Evolutionary conservation across 164 flowering plant species (phyloP).

Genomic region (Protea cynaroides): DNA sequence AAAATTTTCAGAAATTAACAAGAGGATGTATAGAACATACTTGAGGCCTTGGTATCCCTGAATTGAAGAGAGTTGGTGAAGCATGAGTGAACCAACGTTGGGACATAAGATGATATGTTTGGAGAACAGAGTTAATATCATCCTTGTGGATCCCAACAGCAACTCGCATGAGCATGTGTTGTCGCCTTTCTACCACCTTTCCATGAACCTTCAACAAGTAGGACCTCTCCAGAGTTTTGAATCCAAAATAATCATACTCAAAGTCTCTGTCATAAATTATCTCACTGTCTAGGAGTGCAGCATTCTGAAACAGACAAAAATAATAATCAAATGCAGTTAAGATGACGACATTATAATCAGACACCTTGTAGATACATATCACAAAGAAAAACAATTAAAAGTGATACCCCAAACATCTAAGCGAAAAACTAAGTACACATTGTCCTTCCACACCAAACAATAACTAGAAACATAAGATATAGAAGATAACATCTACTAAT

Average conservation of each 20-base stretch:
- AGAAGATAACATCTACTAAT: too few relatives aligned
- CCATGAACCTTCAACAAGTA: conserved; percentile 88
- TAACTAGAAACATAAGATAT: too few relatives aligned
- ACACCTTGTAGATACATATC: background rate
- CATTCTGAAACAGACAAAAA: conserved; percentile 53
- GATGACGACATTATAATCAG: background rate
- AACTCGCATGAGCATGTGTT: conserved; percentile 99
- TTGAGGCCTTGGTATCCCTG: conserved; percentile 83
- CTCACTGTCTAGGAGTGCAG: conserved; percentile 88
- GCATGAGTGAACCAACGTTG: conserved; percentile 94
- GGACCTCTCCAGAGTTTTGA: conserved; percentile 97
- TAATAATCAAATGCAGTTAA: background rate
- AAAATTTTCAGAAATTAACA: background rate
- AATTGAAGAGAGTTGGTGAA: conserved; percentile 80
- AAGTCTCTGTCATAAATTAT: conserved; percentile 96
- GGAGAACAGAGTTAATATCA: conserved; percentile 80
- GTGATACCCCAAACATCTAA: background rate
- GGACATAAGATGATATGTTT: conserved; percentile 93
- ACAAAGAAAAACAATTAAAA: too few relatives aligned
- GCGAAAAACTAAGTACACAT: background rate
- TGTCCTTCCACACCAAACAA: too few relatives aligned
- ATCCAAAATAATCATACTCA: conserved; percentile 98
- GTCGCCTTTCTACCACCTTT: conserved; percentile 96
- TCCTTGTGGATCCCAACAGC: conserved; percentile 97
- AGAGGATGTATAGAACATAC: conserved; percentile 24